Evolutionary conservation across 495 filamentous ascomycete species (phyloP).

Genomic region (Penicillium odoratum): DNA sequence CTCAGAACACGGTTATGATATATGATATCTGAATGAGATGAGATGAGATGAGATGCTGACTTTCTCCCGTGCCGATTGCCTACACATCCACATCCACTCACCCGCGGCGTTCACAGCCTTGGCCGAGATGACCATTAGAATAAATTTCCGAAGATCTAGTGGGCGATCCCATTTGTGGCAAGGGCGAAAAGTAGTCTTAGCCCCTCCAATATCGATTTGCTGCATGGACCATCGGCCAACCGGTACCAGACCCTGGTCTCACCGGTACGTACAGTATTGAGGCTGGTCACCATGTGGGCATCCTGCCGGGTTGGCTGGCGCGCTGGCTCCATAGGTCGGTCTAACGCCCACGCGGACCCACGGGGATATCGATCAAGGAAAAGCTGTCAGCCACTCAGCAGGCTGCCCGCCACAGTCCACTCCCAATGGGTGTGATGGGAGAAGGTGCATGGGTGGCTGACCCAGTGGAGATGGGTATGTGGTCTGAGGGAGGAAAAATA

Average conservation of each 20-base stretch:
- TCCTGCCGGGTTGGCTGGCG: conserved; percentile 12
- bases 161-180: conserved; percentile 14
- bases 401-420: conserved; percentile 24
- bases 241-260: conserved; percentile 16
- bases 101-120: neutral
- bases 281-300: conserved; percentile 16
- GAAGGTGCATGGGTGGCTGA: conserved; percentile 13
- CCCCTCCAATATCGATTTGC: conserved; percentile 5
- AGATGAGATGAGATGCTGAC: neutral
- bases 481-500: neutral
- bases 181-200: neutral
- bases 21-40: too few relatives aligned
- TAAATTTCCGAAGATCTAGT: conserved; percentile 23
- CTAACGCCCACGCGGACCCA: conserved; percentile 20
- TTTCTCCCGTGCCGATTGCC: neutral
- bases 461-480: conserved; percentile 4
- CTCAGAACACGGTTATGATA: neutral
- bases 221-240: conserved; percentile 15
- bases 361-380: conserved; percentile 21
- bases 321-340: conserved; percentile 18
- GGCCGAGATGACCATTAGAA: conserved; percentile 10
- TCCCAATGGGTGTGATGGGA: conserved; percentile 11
- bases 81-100: neutral
- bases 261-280: conserved; percentile 5
- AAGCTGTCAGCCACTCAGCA: conserved; percentile 23